A percentile compares a stretch with the other conserved stretches of the same genome.
These are phyloP conservation scores for Salvia rosmarinus DNA, from an alignment of 257 asterid species.

Conservation along the genomic window DNA sequence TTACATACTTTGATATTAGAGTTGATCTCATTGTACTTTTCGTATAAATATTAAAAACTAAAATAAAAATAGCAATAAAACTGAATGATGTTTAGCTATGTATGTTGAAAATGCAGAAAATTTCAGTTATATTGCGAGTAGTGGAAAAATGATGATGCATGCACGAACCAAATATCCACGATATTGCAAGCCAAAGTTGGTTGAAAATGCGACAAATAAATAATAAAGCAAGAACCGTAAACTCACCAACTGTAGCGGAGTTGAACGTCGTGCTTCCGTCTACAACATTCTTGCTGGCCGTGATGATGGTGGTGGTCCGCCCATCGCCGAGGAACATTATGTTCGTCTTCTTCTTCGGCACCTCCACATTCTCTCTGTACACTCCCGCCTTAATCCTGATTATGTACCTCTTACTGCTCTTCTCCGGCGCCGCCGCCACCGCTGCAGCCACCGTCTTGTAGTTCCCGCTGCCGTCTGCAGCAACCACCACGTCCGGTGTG, in stretches of 20 bases:
- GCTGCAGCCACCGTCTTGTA: slow-evolving; percentile 70
- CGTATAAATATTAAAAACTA: too few species aligned
- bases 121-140: not conserved
- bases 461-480: slow-evolving; percentile 85
- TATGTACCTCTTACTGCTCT: slow-evolving; percentile 57
- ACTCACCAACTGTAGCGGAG: slow-evolving; percentile 90
- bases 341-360: slow-evolving; percentile 54
- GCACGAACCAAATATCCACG: not conserved
- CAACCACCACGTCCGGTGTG: slow-evolving; percentile 66
- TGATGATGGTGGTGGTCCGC: slow-evolving; percentile 64
- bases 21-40: too few species aligned
- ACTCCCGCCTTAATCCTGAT: slow-evolving; percentile 76
- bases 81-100: not conserved
- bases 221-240: slow-evolving; percentile 1
- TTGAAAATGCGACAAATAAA: not conserved
- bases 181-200: not conserved
- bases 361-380: slow-evolving; percentile 80
- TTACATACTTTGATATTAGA: too few species aligned
- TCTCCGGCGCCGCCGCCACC: slow-evolving; percentile 77
- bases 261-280: slow-evolving; percentile 84
- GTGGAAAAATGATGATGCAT: slow-evolving; percentile 6
- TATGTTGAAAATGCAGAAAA: not conserved
- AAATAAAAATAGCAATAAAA: too few species aligned
- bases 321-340: slow-evolving; percentile 91
- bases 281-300: slow-evolving; percentile 58